A percentile compares a stretch with the other conserved stretches of the same genome.
Evolutionary conservation across 75 land plant genomes (phyloP).

Genomic region (Picea sitchensis): DNA sequence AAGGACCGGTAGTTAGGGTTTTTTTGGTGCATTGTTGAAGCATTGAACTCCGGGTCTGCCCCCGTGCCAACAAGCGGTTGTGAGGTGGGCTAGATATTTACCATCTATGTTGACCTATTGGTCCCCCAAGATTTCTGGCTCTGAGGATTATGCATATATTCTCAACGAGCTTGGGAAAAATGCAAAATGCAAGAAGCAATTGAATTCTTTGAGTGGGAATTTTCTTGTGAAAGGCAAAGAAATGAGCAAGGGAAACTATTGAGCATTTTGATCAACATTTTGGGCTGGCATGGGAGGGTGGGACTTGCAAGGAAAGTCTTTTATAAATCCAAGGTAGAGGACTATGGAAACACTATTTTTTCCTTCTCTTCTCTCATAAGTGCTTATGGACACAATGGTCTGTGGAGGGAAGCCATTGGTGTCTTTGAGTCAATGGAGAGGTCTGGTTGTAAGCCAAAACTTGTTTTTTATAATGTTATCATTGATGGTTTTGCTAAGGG

Average conservation of each 20-base stretch:
- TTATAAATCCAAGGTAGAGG: no score
- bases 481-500: slow-evolving; percentile 98
- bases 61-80: no score
- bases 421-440: slow-evolving; percentile 78
- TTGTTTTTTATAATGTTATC: slow-evolving; percentile 80
- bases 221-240: no score
- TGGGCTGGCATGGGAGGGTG: no score
- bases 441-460: slow-evolving; percentile 71
- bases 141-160: slow-evolving; percentile 75
- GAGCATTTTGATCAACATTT: no score
- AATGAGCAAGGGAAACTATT: no score
- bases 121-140: slow-evolving; percentile 9
- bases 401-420: slow-evolving; percentile 54
- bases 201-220: not conserved
- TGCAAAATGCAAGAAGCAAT: slow-evolving; percentile 56
- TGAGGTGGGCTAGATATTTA: no score
- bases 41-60: no score
- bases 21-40: no score
- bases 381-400: slow-evolving; percentile 81
- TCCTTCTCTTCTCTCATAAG: slow-evolving; percentile 84
- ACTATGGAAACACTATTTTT: slow-evolving; percentile 26
- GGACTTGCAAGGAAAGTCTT: no score
- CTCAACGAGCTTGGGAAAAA: slow-evolving; percentile 81
- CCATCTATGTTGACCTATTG: no score
- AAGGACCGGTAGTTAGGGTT: no score